phyloP scores from a whole-genome alignment of 768 basidiomycete species.

The Hysterangium stoloniferum region DNA sequence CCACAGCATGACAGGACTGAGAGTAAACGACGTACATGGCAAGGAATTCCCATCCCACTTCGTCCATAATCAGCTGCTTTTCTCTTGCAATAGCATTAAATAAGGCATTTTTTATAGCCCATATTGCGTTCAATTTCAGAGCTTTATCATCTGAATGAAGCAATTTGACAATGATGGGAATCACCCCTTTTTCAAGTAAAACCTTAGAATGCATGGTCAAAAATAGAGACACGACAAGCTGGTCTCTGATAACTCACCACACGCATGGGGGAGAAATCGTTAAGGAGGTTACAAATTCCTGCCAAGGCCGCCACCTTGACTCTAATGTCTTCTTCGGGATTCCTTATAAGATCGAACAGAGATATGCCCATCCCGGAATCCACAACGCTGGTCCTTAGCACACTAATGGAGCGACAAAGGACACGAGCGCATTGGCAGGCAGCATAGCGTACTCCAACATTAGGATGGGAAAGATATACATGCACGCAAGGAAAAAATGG shows the following conservation, averaged over 20 bases:
- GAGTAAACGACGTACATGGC: slow-evolving; percentile 35
- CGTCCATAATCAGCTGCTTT: slow-evolving; percentile 60
- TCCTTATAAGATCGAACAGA: slow-evolving; percentile 52
- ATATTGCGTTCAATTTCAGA: slow-evolving; percentile 64
- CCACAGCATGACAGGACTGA: not conserved
- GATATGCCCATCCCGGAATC: slow-evolving; percentile 73
- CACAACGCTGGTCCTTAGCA: slow-evolving; percentile 76
- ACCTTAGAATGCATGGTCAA: slow-evolving; percentile 30
- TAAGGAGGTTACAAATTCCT: slow-evolving; percentile 79
- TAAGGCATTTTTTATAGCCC: slow-evolving; percentile 82
- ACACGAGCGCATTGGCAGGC: slow-evolving; percentile 83
- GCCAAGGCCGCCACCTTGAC: slow-evolving; percentile 66
- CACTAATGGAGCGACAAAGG: slow-evolving; percentile 68
- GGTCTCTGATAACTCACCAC: slow-evolving; percentile 38
- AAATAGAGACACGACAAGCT: not conserved
- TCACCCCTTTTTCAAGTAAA: slow-evolving; percentile 59
- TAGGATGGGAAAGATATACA: slow-evolving; percentile 47
- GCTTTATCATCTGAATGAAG: slow-evolving; percentile 44
- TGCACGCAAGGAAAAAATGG: slow-evolving; percentile 47
- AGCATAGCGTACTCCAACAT: slow-evolving; percentile 74
- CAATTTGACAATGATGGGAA: slow-evolving; percentile 56
- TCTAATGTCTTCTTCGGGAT: slow-evolving; percentile 55
- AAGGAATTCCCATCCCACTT: slow-evolving; percentile 59
- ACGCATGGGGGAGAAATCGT: slow-evolving; percentile 77
- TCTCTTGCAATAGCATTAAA: slow-evolving; percentile 51